Conservation (phyloP, 495 filamentous ascomycete species). For the Gamarada debralockiae region DNA sequence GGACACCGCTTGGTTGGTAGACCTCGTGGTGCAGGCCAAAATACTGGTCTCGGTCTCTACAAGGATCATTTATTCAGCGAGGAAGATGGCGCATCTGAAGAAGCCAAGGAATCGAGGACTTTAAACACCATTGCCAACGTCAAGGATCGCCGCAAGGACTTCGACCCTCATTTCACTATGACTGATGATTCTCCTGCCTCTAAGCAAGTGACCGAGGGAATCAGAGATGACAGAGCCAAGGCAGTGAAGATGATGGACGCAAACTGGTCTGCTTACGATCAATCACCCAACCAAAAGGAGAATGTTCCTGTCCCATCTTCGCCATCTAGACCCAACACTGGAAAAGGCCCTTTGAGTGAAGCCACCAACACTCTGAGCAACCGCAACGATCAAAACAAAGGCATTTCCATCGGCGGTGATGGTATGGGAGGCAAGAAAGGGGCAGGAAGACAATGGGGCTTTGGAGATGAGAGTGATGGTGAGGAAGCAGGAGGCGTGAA, state of each 20-base stretch:
- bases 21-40: slow-evolving; percentile 47
- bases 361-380: slow-evolving; percentile 23
- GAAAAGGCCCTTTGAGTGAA: slow-evolving; percentile 25
- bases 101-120: slow-evolving; percentile 61
- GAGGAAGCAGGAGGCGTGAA: slow-evolving; percentile 23
- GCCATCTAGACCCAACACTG: slow-evolving; percentile 14
- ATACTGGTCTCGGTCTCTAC: slow-evolving; percentile 69
- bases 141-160: slow-evolving; percentile 65
- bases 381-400: slow-evolving; percentile 26
- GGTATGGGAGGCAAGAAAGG: slow-evolving; percentile 73
- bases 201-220: slow-evolving; percentile 19
- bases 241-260: slow-evolving; percentile 65
- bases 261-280: slow-evolving; percentile 59
- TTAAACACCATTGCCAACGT: slow-evolving; percentile 61
- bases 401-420: slow-evolving; percentile 55
- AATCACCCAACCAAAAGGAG: slow-evolving; percentile 53
- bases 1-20: slow-evolving; percentile 22
- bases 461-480: slow-evolving; percentile 52
- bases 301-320: slow-evolving; percentile 24
- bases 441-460: slow-evolving; percentile 53
- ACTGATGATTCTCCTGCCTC: slow-evolving; percentile 55
- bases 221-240: slow-evolving; percentile 51
- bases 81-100: slow-evolving; percentile 35
- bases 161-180: slow-evolving; percentile 68
- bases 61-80: slow-evolving; percentile 68